phyloP scores from a whole-genome alignment of 1,284 basidiomycete genomes.

The Moesziomyces aphidis region DNA sequence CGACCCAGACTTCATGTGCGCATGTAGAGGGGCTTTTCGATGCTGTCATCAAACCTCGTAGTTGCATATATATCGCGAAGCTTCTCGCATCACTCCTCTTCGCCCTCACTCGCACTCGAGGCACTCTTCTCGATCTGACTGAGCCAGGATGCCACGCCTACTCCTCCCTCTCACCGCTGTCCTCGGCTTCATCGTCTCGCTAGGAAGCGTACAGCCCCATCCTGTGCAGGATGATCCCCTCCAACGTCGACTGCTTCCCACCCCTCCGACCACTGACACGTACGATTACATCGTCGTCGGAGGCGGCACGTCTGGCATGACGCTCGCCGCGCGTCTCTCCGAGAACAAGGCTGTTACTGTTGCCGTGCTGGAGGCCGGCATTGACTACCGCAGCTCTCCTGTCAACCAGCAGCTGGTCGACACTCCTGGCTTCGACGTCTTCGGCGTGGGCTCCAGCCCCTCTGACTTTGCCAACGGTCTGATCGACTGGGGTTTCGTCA shows the following conservation, averaged over 20 bases:
- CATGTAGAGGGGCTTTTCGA: too few relatives aligned
- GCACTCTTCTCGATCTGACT: too few relatives aligned
- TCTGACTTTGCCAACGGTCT: constrained; percentile 21
- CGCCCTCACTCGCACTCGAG: too few relatives aligned
- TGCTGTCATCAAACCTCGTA: too few relatives aligned
- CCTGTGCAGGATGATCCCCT: constrained; percentile 3
- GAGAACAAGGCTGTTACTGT: constrained; percentile 50
- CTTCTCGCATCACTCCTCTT: too few relatives aligned
- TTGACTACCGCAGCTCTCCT: constrained; percentile 35
- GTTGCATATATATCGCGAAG: too few relatives aligned
- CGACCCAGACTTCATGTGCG: too few relatives aligned
- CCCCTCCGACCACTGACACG: constrained; percentile 7
- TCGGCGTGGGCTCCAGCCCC: constrained; percentile 30
- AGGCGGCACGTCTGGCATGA: constrained; percentile 52
- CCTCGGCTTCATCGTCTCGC: constrained; percentile 13
- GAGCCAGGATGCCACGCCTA: constrained; percentile 12
- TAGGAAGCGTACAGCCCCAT: constrained; percentile 11
- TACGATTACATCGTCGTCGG: constrained; percentile 59
- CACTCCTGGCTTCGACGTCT: constrained; percentile 43
- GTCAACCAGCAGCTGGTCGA: constrained; percentile 44
- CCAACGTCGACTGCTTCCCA: constrained; percentile 5
- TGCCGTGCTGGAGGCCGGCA: constrained; percentile 57
- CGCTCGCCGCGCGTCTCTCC: constrained; percentile 51
- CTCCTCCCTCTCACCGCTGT: constrained; percentile 16
- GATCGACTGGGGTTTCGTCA: constrained; percentile 50